Percentiles rank a stretch among this genome's conserved stretches.
Evolutionary conservation across 2,329 filamentous ascomycete genomes (phyloP).

Genomic region (Chrysosporium queenslandicum): DNA sequence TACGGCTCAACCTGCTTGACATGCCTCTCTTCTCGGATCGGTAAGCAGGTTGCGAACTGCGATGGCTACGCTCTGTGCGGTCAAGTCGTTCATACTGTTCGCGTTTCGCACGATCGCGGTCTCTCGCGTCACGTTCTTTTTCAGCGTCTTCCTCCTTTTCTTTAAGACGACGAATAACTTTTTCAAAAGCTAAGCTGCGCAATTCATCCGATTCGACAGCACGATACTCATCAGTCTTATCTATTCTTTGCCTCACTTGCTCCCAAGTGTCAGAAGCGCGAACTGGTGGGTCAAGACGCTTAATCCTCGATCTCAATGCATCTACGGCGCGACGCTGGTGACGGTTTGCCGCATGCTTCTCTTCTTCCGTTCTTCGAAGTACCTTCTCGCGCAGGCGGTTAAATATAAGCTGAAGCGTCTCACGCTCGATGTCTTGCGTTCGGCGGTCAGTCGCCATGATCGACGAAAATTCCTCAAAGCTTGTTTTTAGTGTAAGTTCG

Average conservation of each 20-base stretch:
- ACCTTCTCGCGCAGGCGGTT: slow-evolving; percentile 82
- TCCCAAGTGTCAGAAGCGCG: slow-evolving; percentile 74
- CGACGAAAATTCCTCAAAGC: slow-evolving; percentile 75
- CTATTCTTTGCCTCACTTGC: slow-evolving; percentile 67
- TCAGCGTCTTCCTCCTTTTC: slow-evolving; percentile 82
- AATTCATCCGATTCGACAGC: slow-evolving; percentile 73
- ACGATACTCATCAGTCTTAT: slow-evolving; percentile 73
- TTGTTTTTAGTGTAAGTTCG: slow-evolving; percentile 77
- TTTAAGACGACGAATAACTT: slow-evolving; percentile 77
- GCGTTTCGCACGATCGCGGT: slow-evolving; percentile 47
- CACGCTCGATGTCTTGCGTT: slow-evolving; percentile 75
- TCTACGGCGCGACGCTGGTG: slow-evolving; percentile 78
- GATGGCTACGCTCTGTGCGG: slow-evolving; percentile 47
- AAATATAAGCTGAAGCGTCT: slow-evolving; percentile 71
- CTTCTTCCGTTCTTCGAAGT: slow-evolving; percentile 69
- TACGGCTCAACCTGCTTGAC: slow-evolving; percentile 59
- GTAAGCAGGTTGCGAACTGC: slow-evolving; percentile 33
- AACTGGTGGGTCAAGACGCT: slow-evolving; percentile 80
- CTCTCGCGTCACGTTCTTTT: slow-evolving; percentile 46
- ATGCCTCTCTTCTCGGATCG: slow-evolving; percentile 33
- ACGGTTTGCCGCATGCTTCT: slow-evolving; percentile 70
- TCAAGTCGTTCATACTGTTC: slow-evolving; percentile 36
- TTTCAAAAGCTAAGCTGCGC: slow-evolving; percentile 78
- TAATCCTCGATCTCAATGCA: slow-evolving; percentile 72
- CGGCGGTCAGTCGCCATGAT: slow-evolving; percentile 77